Conservation (phyloP, 805 yeast genomes). For the Candida broadrunensis region DNA sequence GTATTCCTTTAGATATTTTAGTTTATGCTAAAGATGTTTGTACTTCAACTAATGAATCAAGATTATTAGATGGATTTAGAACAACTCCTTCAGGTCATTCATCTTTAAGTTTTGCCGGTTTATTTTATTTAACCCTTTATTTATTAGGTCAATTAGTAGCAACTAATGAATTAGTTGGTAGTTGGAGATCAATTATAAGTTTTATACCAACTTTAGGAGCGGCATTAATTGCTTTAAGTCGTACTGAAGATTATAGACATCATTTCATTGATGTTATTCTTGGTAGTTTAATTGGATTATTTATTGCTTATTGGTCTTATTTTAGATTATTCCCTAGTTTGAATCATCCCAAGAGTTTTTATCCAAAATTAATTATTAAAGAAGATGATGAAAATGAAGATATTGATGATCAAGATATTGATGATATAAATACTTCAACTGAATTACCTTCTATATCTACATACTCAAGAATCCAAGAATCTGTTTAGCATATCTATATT, state of each 20-base stretch:
- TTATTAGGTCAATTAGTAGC: slow-evolving; percentile 59
- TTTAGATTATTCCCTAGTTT: slow-evolving; percentile 49
- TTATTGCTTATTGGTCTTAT: slow-evolving; percentile 58
- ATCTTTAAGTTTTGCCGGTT: slow-evolving; percentile 64
- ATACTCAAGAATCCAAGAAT: too few relatives aligned
- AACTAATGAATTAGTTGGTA: slow-evolving; percentile 48
- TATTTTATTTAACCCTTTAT: slow-evolving; percentile 64
- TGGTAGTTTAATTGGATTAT: slow-evolving; percentile 67
- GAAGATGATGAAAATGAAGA: slow-evolving; percentile 10
- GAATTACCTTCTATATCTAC: background rate
- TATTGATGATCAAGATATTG: slow-evolving; percentile 26
- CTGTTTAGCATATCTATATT: too few relatives aligned
- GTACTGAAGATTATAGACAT: slow-evolving; percentile 92
- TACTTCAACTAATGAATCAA: slow-evolving; percentile 40
- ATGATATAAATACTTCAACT: slow-evolving; percentile 1
- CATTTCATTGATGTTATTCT: slow-evolving; percentile 81
- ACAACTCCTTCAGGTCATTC: slow-evolving; percentile 86
- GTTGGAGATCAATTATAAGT: slow-evolving; percentile 59
- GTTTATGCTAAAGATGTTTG: slow-evolving; percentile 66
- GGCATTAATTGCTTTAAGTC: slow-evolving; percentile 69
- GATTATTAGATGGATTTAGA: slow-evolving; percentile 63
- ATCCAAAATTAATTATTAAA: slow-evolving; percentile 30
- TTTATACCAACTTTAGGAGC: slow-evolving; percentile 67
- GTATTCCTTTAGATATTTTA: slow-evolving; percentile 51
- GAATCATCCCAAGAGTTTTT: slow-evolving; percentile 28